Evolutionary conservation across 1,139 yeast genomes (phyloP).

Genomic region (Pichia terricola): DNA sequence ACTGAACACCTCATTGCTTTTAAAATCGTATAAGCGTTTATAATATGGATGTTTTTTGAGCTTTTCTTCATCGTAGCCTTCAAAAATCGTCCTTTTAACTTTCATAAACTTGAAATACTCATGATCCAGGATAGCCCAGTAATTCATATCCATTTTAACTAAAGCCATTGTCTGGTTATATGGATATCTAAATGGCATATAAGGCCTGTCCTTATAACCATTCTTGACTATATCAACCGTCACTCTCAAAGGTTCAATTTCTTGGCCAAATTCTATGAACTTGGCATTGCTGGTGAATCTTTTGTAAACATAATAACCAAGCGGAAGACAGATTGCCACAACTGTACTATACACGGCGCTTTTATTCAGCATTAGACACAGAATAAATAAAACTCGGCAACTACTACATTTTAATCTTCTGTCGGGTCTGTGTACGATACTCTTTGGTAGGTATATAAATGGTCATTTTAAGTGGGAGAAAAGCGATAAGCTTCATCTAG

Average conservation of each 20-base stretch:
- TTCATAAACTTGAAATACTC: slow-evolving; percentile 37
- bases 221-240: slow-evolving; percentile 38
- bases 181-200: slow-evolving; percentile 52
- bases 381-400: no score
- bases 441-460: no score
- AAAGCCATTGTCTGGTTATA: slow-evolving; percentile 49
- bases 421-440: no score
- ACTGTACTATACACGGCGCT: neutral
- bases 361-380: neutral
- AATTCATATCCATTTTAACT: slow-evolving; percentile 40
- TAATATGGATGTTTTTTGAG: slow-evolving; percentile 24
- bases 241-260: slow-evolving; percentile 36
- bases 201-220: slow-evolving; percentile 40
- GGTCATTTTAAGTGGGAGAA: no score
- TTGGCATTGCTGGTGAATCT: neutral
- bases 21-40: slow-evolving; percentile 33
- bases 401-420: no score
- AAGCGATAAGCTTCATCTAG: no score
- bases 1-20: slow-evolving; percentile 25
- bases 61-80: slow-evolving; percentile 29
- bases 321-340: slow-evolving; percentile 7
- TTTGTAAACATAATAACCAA: slow-evolving; percentile 1
- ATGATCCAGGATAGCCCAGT: slow-evolving; percentile 46
- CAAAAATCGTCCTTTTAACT: slow-evolving; percentile 35
- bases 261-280: slow-evolving; percentile 23